Conservation (phyloP, 129 eudicot genomes). For the Silybum marianum region DNA sequence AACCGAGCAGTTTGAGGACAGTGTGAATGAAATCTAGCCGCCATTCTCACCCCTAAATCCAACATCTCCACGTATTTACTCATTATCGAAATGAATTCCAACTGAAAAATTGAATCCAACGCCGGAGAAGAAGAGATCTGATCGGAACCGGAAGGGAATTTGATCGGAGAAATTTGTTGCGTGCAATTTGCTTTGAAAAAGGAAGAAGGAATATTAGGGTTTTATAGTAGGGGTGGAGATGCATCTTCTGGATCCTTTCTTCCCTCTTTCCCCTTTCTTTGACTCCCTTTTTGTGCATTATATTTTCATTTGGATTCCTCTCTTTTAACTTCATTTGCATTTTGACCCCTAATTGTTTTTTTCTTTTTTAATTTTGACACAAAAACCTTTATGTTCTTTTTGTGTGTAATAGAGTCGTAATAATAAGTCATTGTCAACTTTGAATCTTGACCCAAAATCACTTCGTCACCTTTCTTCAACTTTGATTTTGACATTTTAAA, state of each 20-base stretch:
- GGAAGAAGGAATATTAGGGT: not conserved
- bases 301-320: not conserved
- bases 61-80: constrained; percentile 59
- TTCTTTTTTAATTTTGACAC: too few species aligned
- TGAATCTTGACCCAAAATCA: too few species aligned
- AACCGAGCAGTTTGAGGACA: constrained; percentile 79
- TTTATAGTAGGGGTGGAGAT: constrained; percentile 12
- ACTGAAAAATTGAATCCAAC: not conserved
- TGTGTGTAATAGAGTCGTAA: too few species aligned
- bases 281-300: not conserved
- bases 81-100: constrained; percentile 26
- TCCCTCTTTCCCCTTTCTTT: not conserved
- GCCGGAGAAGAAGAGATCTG: not conserved
- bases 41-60: constrained; percentile 58
- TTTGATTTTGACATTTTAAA: too few species aligned
- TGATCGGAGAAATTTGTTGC: not conserved
- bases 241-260: not conserved
- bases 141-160: not conserved
- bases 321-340: not conserved
- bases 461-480: too few species aligned
- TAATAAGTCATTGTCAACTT: too few species aligned
- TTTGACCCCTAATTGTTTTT: not conserved
- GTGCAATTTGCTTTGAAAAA: not conserved
- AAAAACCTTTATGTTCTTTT: too few species aligned
- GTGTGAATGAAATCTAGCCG: constrained; percentile 67